phyloP scores from a whole-genome alignment of 305 asterid species.

The Stenogyne calaminthoides region DNA sequence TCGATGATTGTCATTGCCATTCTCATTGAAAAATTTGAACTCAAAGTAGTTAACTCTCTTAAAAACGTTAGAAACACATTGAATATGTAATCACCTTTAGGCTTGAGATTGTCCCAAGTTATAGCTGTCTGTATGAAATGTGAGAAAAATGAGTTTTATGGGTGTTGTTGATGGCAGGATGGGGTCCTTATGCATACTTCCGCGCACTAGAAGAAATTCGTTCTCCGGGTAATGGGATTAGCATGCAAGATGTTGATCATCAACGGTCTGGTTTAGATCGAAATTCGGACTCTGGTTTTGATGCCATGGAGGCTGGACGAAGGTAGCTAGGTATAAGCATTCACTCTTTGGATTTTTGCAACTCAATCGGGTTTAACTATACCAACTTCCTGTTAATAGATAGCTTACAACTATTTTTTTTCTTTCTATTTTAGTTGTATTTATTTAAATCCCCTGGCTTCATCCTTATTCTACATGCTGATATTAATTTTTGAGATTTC shows the following conservation, averaged over 20 bases:
- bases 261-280: conserved; percentile 35
- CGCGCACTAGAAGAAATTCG: conserved; percentile 68
- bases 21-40: too few species aligned
- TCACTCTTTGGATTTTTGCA: not conserved
- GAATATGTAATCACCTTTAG: too few species aligned
- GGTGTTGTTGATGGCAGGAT: conserved; percentile 46
- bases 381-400: not conserved
- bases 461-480: too few species aligned
- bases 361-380: too few species aligned
- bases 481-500: not conserved
- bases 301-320: conserved; percentile 63
- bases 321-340: conserved; percentile 29
- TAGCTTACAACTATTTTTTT: not conserved
- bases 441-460: not conserved
- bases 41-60: too few species aligned
- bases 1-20: too few species aligned
- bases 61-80: too few species aligned
- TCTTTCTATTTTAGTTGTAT: not conserved
- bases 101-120: too few species aligned
- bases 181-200: conserved; percentile 75
- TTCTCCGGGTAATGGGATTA: conserved; percentile 34
- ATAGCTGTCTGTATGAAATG: too few species aligned
- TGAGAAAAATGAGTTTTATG: too few species aligned
- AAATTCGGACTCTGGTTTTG: conserved; percentile 32
- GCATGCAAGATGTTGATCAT: conserved; percentile 35